Base-by-base conservation (phyloP, 371 early-diverging fungal genomes). In the Choanephora cucurbitarum region DNA sequence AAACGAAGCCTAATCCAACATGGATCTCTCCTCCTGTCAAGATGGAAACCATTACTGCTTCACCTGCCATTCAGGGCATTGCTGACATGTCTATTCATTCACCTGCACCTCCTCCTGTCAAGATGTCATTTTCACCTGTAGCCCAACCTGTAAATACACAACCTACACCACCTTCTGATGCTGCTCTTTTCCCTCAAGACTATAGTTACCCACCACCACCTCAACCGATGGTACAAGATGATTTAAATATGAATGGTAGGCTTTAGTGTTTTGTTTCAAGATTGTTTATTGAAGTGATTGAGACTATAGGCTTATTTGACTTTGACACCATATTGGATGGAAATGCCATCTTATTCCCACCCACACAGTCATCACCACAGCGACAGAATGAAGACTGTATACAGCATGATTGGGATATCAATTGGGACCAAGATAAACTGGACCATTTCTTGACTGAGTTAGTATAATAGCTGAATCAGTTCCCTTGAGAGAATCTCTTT, bases 1-100 rank as follows among this genome's bases (percentile, higher is more conserved):
- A 28, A 28, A 7, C 42, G 22, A 43, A 17, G 10, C n/a, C 52
- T 17, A 18, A 13, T 52, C 17, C 52, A 14, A 8, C 23, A 1
- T 24, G 11, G 7, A 46, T 7, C 11, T 21, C 22, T 28, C 23
- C 11, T 46, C 13, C 14, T 8, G 7, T 28, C 28, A 28, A 28
- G 28, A 28, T 5, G 28, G 28, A 28, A 7, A 46, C 46, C 9
- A 46, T 46, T 8, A 39, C 44, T 21, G 45, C 39, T 1, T 65
- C 66, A 33, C 66, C 66, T 19, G 48, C 52, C 4, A 52, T 65
- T 39, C 60, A 50, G 53, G 53, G 66, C 7, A 33, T 65, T 4
- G 66, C 66, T 7, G 43, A 65, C 14, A 65, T 65, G 66, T 44
- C 66, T 5, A 51, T 65, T n/a, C 48, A 60, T 46, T 65, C 66